Percentiles rank a stretch among this genome's conserved stretches.
Evolutionary conservation across 1,284 basidiomycete species (phyloP).

Genomic region (Leccinum proximum): DNA sequence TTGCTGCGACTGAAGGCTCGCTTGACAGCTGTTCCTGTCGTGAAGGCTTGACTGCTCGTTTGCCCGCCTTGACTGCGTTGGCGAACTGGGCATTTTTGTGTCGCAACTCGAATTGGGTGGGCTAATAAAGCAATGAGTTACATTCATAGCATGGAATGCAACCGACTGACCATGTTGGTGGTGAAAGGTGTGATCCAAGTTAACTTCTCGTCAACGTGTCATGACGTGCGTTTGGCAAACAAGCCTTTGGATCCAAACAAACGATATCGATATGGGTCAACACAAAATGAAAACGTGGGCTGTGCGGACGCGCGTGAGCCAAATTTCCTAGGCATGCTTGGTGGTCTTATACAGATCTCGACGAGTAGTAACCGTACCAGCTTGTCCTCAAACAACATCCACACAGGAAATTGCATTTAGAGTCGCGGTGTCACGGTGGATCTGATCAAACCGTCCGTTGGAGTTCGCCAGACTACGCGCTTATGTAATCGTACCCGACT

Average conservation of each 20-base stretch:
- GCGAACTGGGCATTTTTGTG: slow-evolving; percentile 78
- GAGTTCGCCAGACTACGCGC: too few species aligned
- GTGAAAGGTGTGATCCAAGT: neutral
- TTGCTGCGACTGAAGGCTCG: slow-evolving; percentile 65
- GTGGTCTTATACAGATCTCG: slow-evolving; percentile 16
- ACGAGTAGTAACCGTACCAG: neutral
- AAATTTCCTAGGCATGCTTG: slow-evolving; percentile 20
- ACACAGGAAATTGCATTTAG: neutral
- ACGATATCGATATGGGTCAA: slow-evolving; percentile 33
- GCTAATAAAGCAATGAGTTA: slow-evolving; percentile 37
- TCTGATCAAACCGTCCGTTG: too few species aligned
- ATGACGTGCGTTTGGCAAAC: slow-evolving; percentile 29
- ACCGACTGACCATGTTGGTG: slow-evolving; percentile 18
- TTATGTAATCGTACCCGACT: too few species aligned
- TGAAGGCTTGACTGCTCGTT: slow-evolving; percentile 69
- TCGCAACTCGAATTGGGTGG: slow-evolving; percentile 76
- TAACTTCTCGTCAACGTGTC: slow-evolving; percentile 20
- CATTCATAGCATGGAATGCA: neutral
- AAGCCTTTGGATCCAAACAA: slow-evolving; percentile 36
- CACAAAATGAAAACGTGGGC: slow-evolving; percentile 43
- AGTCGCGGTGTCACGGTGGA: neutral
- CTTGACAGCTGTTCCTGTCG: slow-evolving; percentile 64
- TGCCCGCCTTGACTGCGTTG: slow-evolving; percentile 63
- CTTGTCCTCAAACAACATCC: slow-evolving; percentile 18
- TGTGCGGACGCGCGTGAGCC: slow-evolving; percentile 15